These are phyloP conservation scores for Mycena latifolia DNA, from an alignment of 768 basidiomycete genomes.

Conservation along the genomic window DNA sequence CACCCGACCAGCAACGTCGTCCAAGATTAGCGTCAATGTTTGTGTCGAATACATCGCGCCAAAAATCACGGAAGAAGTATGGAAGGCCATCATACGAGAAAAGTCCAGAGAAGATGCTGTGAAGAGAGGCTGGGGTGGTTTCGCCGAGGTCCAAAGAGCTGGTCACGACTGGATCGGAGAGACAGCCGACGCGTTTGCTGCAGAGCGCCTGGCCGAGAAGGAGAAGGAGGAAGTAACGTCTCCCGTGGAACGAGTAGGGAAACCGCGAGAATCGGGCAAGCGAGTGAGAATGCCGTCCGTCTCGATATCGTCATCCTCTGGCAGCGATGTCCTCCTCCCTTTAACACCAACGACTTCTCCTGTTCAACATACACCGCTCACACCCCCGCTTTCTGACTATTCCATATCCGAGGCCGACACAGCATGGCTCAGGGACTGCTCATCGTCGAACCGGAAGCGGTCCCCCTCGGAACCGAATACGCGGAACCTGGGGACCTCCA, in stretches of 20 bases:
- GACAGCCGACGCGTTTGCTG: slow-evolving; percentile 42
- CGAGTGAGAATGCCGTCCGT: slow-evolving; percentile 34
- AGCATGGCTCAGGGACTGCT: slow-evolving; percentile 15
- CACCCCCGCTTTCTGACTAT: slow-evolving; percentile 33
- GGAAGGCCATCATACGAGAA: slow-evolving; percentile 38
- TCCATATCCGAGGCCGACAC: slow-evolving; percentile 24
- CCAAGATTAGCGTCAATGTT: slow-evolving; percentile 46
- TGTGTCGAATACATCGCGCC: slow-evolving; percentile 48
- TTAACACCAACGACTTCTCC: slow-evolving; percentile 32
- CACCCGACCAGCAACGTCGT: slow-evolving; percentile 38
- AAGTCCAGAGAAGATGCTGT: slow-evolving; percentile 33
- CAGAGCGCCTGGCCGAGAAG: slow-evolving; percentile 39
- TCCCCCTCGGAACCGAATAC: slow-evolving; percentile 27
- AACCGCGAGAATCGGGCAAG: slow-evolving; percentile 33
- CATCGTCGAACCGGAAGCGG: slow-evolving; percentile 26
- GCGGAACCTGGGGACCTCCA: slow-evolving; percentile 12
- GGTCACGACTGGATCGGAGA: slow-evolving; percentile 47
- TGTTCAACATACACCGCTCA: slow-evolving; percentile 29
- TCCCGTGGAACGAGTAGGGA: slow-evolving; percentile 29
- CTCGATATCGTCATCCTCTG: slow-evolving; percentile 34
- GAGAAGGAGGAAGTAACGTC: slow-evolving; percentile 39
- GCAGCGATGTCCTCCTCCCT: slow-evolving; percentile 30
- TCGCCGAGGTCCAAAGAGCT: slow-evolving; percentile 38
- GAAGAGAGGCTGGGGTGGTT: slow-evolving; percentile 36
- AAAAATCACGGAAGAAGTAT: slow-evolving; percentile 36